Percentiles rank a stretch among this genome's conserved stretches.
Conservation (phyloP, 2,329 filamentous ascomycete genomes). For the Fusarium compactum region DNA sequence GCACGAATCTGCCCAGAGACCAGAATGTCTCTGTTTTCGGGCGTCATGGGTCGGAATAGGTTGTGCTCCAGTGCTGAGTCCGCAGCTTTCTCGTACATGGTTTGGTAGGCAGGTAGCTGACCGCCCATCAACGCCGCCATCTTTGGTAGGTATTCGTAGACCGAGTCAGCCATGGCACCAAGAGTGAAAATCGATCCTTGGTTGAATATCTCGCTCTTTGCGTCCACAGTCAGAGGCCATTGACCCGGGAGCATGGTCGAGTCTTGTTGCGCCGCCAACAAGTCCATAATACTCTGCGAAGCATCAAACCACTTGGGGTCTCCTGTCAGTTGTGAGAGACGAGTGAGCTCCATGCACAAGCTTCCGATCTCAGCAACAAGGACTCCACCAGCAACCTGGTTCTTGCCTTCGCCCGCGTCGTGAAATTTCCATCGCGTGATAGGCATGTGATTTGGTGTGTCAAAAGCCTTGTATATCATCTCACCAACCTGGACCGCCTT, state of each 20-base stretch:
- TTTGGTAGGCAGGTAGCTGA: slow-evolving; percentile 64
- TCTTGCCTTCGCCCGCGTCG: slow-evolving; percentile 50
- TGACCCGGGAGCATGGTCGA: slow-evolving; percentile 76
- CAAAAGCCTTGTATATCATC: slow-evolving; percentile 74
- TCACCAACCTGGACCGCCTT: slow-evolving; percentile 75
- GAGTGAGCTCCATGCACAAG: slow-evolving; percentile 78
- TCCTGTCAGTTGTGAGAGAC: slow-evolving; percentile 78
- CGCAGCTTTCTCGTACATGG: slow-evolving; percentile 68
- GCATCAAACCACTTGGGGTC: slow-evolving; percentile 81
- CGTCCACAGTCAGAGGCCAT: slow-evolving; percentile 67
- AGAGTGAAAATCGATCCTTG: slow-evolving; percentile 58
- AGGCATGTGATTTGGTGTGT: slow-evolving; percentile 77
- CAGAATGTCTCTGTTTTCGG: slow-evolving; percentile 65
- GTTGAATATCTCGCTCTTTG: slow-evolving; percentile 42
- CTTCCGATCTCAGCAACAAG: slow-evolving; percentile 68
- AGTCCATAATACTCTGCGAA: slow-evolving; percentile 74
- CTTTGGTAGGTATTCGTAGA: slow-evolving; percentile 91
- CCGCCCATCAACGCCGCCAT: slow-evolving; percentile 78
- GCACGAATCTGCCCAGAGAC: slow-evolving; percentile 59
- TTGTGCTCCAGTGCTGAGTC: slow-evolving; percentile 68
- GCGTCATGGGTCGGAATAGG: slow-evolving; percentile 72
- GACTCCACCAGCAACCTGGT: slow-evolving; percentile 51
- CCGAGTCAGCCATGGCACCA: slow-evolving; percentile 63
- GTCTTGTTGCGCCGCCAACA: slow-evolving; percentile 74
- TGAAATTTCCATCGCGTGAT: slow-evolving; percentile 61